These are phyloP conservation scores for Thielaviopsis euricoi DNA, from an alignment of 2,329 filamentous ascomycete species.

Conservation along the genomic window DNA sequence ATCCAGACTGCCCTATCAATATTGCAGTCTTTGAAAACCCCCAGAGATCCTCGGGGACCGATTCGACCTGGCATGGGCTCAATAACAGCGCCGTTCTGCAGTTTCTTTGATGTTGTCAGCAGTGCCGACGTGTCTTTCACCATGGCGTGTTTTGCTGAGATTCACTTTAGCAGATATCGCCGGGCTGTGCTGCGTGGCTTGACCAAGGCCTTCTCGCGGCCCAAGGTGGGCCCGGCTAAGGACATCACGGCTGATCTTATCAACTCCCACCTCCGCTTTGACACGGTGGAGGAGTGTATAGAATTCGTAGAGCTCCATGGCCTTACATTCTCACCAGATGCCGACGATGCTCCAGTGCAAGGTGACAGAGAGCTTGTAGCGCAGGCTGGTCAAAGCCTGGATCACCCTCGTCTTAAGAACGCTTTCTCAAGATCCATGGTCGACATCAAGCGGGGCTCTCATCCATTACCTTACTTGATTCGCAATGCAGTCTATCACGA, in stretches of 20 bases:
- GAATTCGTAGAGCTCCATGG: conserved; percentile 44
- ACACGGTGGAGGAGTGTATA: conserved; percentile 48
- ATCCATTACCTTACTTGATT: conserved; percentile 37
- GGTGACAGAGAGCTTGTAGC: conserved; percentile 1
- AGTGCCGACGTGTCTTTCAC: conserved; percentile 44
- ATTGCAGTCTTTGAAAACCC: conserved; percentile 43
- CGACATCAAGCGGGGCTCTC: conserved; percentile 39
- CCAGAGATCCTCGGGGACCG: conserved; percentile 39
- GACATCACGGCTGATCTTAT: conserved; percentile 41
- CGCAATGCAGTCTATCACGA: conserved; percentile 36
- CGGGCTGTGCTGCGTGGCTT: conserved; percentile 40
- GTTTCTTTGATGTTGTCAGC: conserved; percentile 45
- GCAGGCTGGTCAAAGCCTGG: conserved; percentile 26
- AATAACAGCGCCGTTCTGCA: conserved; percentile 23
- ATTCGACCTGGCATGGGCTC: conserved; percentile 25
- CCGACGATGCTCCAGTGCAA: conserved; percentile 23
- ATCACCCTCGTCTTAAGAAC: conserved; percentile 35
- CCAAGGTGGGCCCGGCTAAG: conserved; percentile 35
- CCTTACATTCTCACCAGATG: conserved; percentile 30
- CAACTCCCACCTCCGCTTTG: conserved; percentile 46
- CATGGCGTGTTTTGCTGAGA: conserved; percentile 53
- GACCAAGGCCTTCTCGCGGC: conserved; percentile 37
- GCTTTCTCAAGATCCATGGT: conserved; percentile 39
- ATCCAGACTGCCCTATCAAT: conserved; percentile 46
- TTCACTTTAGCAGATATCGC: conserved; percentile 46